These are phyloP conservation scores for Mimosa pudica DNA, from an alignment of 306 rosid genomes.

Conservation along the genomic window DNA sequence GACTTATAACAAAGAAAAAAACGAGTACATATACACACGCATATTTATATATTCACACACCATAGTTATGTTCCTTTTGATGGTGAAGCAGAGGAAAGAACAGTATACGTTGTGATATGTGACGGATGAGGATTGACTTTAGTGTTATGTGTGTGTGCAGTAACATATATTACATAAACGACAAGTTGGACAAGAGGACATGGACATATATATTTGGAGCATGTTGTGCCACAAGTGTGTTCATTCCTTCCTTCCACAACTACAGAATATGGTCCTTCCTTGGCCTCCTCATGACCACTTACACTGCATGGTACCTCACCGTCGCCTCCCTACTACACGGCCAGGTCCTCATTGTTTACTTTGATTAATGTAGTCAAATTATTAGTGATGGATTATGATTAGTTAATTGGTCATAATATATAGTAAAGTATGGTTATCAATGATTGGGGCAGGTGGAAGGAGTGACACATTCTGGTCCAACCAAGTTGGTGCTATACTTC, in stretches of 20 bases:
- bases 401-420: not conserved
- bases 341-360: slow-evolving; percentile 46
- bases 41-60: too few species aligned
- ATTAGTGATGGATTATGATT: too few species aligned
- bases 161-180: slow-evolving; percentile 81
- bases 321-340: slow-evolving; percentile 73
- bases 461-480: slow-evolving; percentile 82
- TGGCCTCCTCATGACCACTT: slow-evolving; percentile 85
- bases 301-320: slow-evolving; percentile 91
- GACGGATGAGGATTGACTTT: not conserved
- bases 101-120: not conserved
- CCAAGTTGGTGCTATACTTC: slow-evolving; percentile 75
- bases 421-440: too few species aligned
- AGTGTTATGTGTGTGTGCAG: slow-evolving; percentile 35
- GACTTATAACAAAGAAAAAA: too few species aligned
- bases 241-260: slow-evolving; percentile 76
- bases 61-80: not conserved
- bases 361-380: not conserved
- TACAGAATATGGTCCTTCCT: slow-evolving; percentile 85
- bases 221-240: slow-evolving; percentile 86
- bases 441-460: slow-evolving; percentile 61
- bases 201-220: slow-evolving; percentile 94
- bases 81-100: not conserved
- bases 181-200: slow-evolving; percentile 79
- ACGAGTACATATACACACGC: too few species aligned